phyloP scores from a whole-genome alignment of 2,329 filamentous ascomycete genomes.

The Aspergillus ibericus region DNA sequence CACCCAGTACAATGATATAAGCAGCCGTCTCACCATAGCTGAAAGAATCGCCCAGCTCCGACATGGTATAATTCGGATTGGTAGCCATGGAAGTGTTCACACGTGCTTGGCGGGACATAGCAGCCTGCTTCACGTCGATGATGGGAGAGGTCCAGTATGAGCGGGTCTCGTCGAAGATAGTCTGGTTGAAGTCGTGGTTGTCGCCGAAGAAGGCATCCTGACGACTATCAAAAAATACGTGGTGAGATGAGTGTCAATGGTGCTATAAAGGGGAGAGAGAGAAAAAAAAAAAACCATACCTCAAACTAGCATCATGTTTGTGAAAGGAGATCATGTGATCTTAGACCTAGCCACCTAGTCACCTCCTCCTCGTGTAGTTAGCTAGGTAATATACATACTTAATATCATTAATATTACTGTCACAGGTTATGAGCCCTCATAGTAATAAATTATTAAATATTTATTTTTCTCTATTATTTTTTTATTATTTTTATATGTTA shows the following conservation, averaged over 20 bases:
- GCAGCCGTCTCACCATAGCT: conserved; percentile 54
- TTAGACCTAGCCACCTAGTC: too few species aligned
- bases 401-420: too few species aligned
- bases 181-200: conserved; percentile 55
- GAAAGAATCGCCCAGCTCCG: conserved; percentile 44
- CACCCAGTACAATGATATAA: conserved; percentile 53
- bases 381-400: too few species aligned
- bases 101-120: conserved; percentile 49
- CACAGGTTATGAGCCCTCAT: too few species aligned
- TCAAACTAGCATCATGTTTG: conserved; percentile 20
- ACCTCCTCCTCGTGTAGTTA: too few species aligned
- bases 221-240: conserved; percentile 35
- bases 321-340: conserved; percentile 11
- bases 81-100: conserved; percentile 46
- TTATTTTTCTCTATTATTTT: too few species aligned
- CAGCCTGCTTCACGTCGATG: conserved; percentile 45
- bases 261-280: too few species aligned
- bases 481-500: too few species aligned
- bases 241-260: too few species aligned
- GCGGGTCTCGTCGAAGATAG: conserved; percentile 42
- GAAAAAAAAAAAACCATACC: too few species aligned
- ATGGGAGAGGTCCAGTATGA: conserved; percentile 51
- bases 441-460: too few species aligned
- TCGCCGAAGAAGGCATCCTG: conserved; percentile 53
- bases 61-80: conserved; percentile 54